Evolutionary conservation across 2,329 filamentous ascomycete genomes (phyloP), one percentile per base, ranked within the genome.

Genomic region (Pseudofabraea citricarpa): DNA sequence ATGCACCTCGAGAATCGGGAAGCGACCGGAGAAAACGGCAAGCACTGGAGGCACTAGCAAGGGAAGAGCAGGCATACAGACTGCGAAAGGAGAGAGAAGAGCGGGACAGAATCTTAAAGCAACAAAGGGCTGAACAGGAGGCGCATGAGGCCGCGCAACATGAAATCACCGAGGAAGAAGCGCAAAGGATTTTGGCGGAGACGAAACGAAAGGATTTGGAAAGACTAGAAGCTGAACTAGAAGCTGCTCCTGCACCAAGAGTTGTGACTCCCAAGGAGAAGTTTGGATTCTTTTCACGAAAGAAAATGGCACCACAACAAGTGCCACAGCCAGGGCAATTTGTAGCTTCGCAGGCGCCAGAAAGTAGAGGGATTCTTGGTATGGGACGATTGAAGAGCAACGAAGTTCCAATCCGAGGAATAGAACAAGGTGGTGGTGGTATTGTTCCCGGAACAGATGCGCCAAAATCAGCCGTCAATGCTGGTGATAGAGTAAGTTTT

Each of bases 381-480:
- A n/a, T n/a, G n/a, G n/a, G n/a, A n/a, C n/a, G n/a, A n/a, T 29
- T 41, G 26, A 43, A 36, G 36, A 49, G 49, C 19, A 46, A 44
- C 46, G 46, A 45, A 15, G 18, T 32, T 13, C 44, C 45, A 22
- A 40, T 24, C 9, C 26, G 44, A 33, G 49, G 36, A 6, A 59
- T 58, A 39, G 46, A 53, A 21, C 52, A 55, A 40, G 56, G 58
- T 36, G 57, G 56, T 27, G 56, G 54, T 21, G 56, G 55, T 3
- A 54, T 61, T 44, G 56, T 77, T 2, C 71, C 77, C 19, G 74
- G 75, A 40, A 82, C 74, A 33, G 88, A 94, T 68, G 87, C 87
- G 18, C 90, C 90, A 1, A 72, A 83, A 8, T 90, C 88, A 42
- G 87, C 87, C 12, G 83, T 85, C 46, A 94, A 94, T 66, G 79